Conservation (phyloP, 2,329 filamentous ascomycete species). For the Clathrospora elynae region DNA sequence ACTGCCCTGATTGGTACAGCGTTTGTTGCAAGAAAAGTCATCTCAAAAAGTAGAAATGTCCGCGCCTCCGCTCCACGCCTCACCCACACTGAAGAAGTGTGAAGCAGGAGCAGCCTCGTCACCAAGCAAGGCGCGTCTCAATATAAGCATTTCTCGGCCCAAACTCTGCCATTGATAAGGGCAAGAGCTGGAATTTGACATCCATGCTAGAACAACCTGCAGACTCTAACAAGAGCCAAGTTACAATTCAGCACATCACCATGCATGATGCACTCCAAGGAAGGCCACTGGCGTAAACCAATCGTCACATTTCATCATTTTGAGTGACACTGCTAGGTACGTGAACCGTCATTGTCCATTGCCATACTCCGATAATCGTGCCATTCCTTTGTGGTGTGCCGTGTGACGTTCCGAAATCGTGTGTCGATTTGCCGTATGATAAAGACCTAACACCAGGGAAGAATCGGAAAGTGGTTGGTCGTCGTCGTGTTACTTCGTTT, state of each 20-base stretch:
- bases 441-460: constrained; percentile 44
- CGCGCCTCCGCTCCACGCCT: constrained; percentile 32
- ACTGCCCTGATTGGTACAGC: no score
- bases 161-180: constrained; percentile 79
- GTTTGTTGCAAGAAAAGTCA: no score
- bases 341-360: constrained; percentile 37
- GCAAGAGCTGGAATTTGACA: constrained; percentile 99
- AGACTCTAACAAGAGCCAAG: not conserved
- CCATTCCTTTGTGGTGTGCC: constrained; percentile 36
- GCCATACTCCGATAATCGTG: constrained; percentile 43
- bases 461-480: constrained; percentile 39
- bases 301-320: constrained; percentile 46
- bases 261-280: constrained; percentile 9
- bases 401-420: constrained; percentile 37
- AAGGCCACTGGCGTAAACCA: constrained; percentile 41
- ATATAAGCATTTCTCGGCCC: constrained; percentile 96
- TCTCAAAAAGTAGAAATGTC: constrained; percentile 19
- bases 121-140: constrained; percentile 39
- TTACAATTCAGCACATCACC: constrained; percentile 10
- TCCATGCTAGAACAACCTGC: constrained; percentile 72
- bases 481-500: constrained; percentile 35
- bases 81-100: constrained; percentile 22
- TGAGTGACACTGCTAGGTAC: constrained; percentile 45
- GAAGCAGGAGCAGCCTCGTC: constrained; percentile 39
- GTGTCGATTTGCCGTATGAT: constrained; percentile 35